Percentiles rank a stretch among this genome's conserved stretches.
Conservation (phyloP, 768 basidiomycete genomes). For the Xerocomus potaroensis region DNA sequence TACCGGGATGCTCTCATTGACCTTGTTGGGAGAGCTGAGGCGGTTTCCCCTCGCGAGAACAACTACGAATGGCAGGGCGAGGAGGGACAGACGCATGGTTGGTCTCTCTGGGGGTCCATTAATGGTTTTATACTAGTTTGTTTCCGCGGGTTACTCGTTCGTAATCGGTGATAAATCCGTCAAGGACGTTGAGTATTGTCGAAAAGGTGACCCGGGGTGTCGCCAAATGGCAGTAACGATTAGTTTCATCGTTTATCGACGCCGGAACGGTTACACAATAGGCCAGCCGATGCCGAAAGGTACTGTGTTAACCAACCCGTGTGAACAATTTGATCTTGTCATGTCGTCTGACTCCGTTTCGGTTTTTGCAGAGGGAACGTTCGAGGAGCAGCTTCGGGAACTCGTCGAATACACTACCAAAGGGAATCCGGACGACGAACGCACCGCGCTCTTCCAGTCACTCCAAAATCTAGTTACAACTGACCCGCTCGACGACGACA, state of each 20-base stretch:
- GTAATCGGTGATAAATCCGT: too few species aligned
- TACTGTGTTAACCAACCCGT: too few species aligned
- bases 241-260: too few species aligned
- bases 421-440: conserved; percentile 64
- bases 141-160: too few species aligned
- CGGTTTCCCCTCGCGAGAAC: conserved; percentile 9
- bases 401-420: conserved; percentile 71
- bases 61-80: conserved; percentile 11
- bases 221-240: too few species aligned
- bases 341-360: conserved; percentile 68
- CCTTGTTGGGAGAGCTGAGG: conserved; percentile 20
- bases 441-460: conserved; percentile 54
- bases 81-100: conserved; percentile 12
- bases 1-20: conserved; percentile 46
- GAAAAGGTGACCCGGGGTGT: too few species aligned
- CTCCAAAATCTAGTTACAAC: conserved; percentile 59
- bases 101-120: too few species aligned
- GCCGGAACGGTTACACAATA: too few species aligned
- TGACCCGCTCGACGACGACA: conserved; percentile 48
- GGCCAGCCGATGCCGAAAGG: too few species aligned
- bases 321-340: too few species aligned
- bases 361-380: conserved; percentile 85
- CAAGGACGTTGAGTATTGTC: too few species aligned
- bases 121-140: too few species aligned
- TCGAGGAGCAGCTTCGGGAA: conserved; percentile 81